Evolutionary conservation across 768 basidiomycete species (phyloP).

Genomic region (Boletus rufocinnamomeus): DNA sequence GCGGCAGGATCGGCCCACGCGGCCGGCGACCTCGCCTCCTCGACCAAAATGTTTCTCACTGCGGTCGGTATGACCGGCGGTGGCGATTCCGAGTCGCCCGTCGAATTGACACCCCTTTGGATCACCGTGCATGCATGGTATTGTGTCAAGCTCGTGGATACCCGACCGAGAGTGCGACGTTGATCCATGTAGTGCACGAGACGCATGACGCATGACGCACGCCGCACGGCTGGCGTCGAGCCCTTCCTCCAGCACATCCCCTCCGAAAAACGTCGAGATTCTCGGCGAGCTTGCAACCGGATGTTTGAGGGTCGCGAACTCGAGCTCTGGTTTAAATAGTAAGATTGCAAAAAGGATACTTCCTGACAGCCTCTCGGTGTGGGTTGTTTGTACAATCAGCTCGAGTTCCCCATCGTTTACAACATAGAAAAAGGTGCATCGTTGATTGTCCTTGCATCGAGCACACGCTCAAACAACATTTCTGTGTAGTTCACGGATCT

Average conservation of each 20-base stretch:
- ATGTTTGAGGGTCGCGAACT: slow-evolving; percentile 60
- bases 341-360: slow-evolving; percentile 38
- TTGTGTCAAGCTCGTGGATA: background rate
- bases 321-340: slow-evolving; percentile 38
- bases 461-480: background rate
- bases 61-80: background rate
- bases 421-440: slow-evolving; percentile 71
- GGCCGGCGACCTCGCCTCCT: no score
- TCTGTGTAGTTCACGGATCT: slow-evolving; percentile 88
- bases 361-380: background rate
- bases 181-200: background rate
- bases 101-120: background rate
- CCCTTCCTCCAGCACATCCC: slow-evolving; percentile 56
- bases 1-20: no score
- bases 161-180: background rate
- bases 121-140: background rate
- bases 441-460: slow-evolving; percentile 8
- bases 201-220: no score
- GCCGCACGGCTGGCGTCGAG: slow-evolving; percentile 32
- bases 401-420: slow-evolving; percentile 48
- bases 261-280: slow-evolving; percentile 54
- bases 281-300: slow-evolving; percentile 74
- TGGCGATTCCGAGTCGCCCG: no score
- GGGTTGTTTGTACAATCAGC: background rate
- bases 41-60: background rate